A percentile compares a stretch with the other conserved stretches of the same genome.
Evolutionary conservation across 495 filamentous ascomycete species (phyloP).

Genomic region (Delitschia confertaspora): DNA sequence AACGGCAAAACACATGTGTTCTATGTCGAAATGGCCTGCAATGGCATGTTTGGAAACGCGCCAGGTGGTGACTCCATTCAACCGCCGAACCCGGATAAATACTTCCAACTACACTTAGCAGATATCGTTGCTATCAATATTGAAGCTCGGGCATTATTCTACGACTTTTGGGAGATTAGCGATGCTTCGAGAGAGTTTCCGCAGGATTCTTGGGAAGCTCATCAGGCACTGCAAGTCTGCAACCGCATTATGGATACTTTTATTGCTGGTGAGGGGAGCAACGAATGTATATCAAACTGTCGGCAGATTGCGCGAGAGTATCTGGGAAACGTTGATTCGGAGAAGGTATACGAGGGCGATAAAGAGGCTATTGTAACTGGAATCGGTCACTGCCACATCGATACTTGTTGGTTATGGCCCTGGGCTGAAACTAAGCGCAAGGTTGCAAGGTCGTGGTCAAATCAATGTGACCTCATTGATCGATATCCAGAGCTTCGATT

Average conservation of each 20-base stretch:
- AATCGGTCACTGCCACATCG: constrained; percentile 95
- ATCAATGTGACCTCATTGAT: constrained; percentile 88
- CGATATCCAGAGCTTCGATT: constrained; percentile 92
- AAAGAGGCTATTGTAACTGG: constrained; percentile 69
- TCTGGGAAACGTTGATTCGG: constrained; percentile 71
- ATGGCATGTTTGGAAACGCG: constrained; percentile 95
- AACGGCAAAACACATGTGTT: constrained; percentile 82
- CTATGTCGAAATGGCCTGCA: constrained; percentile 98
- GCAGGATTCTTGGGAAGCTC: constrained; percentile 51
- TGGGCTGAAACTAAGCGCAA: constrained; percentile 99
- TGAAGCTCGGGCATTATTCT: constrained; percentile 69
- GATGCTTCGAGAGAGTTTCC: constrained; percentile 37
- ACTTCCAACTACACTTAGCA: constrained; percentile 66
- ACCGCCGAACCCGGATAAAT: constrained; percentile 73
- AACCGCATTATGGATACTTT: constrained; percentile 87
- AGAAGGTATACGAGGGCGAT: constrained; percentile 71
- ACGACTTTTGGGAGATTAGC: constrained; percentile 94
- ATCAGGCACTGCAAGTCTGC: constrained; percentile 70
- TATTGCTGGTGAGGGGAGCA: constrained; percentile 62
- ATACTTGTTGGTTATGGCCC: constrained; percentile 97
- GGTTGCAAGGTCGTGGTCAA: constrained; percentile 91
- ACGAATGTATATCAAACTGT: constrained; percentile 66
- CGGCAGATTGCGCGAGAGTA: constrained; percentile 77
- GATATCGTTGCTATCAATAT: constrained; percentile 83
- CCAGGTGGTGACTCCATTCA: constrained; percentile 78